These are phyloP conservation scores for Diplodia intermedia DNA, from an alignment of 2,329 filamentous ascomycete species.

Conservation along the genomic window DNA sequence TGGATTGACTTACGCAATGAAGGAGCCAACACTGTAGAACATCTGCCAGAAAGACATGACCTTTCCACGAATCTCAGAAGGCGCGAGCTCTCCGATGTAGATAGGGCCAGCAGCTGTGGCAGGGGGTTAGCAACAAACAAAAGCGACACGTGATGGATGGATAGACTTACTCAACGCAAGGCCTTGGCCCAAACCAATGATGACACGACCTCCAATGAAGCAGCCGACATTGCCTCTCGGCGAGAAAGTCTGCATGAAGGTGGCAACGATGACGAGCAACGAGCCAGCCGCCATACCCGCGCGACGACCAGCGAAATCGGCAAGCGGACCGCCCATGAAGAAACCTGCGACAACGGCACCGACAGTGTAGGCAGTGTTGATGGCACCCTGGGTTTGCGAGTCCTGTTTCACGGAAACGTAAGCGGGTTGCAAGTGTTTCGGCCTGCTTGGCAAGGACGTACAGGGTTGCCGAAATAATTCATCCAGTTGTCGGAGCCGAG, in stretches of 20 bases:
- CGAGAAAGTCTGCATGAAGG: conserved; percentile 71
- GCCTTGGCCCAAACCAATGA: conserved; percentile 74
- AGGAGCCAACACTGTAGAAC: conserved; percentile 70
- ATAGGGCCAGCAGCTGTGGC: conserved; percentile 67
- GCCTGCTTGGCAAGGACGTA: conserved; percentile 29
- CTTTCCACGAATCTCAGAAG: conserved; percentile 67
- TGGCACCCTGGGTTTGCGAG: conserved; percentile 58
- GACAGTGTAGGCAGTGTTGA: conserved; percentile 75
- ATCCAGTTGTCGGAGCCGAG: conserved; percentile 73
- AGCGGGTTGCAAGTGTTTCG: not conserved
- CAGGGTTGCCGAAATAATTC: conserved; percentile 64
- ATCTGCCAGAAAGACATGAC: conserved; percentile 76
- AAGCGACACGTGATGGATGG: not conserved
- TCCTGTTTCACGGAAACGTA: conserved; percentile 27
- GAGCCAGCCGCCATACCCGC: conserved; percentile 71
- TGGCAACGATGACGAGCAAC: conserved; percentile 69
- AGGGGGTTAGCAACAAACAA: not conserved
- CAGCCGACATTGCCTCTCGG: conserved; percentile 66
- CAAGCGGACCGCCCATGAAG: conserved; percentile 70
- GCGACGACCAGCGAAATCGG: conserved; percentile 68
- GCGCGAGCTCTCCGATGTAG: conserved; percentile 73
- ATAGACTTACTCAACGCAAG: conserved; percentile 63
- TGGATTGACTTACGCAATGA: conserved; percentile 66
- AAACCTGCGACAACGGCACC: conserved; percentile 74
- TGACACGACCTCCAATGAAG: conserved; percentile 72